Conservation (phyloP, 2,329 filamentous ascomycete species). For the Aaosphaeria pasadenensis region DNA sequence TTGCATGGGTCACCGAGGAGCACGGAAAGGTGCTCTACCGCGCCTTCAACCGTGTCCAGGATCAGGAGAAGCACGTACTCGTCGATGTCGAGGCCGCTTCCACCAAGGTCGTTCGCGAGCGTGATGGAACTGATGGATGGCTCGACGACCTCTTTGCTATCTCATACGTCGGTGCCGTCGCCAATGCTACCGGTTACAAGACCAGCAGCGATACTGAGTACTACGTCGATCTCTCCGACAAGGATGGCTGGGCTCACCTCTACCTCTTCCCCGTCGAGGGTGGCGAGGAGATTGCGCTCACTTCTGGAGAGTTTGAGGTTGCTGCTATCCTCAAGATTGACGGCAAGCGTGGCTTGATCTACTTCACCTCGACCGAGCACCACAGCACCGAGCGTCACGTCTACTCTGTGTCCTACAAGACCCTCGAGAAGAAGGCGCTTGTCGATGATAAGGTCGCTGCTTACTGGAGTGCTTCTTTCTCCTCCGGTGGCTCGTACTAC, state of each 20-base stretch:
- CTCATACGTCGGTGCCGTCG: conserved; percentile 49
- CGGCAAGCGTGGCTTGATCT: conserved; percentile 53
- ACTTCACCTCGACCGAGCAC: conserved; percentile 63
- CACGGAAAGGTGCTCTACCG: conserved; percentile 63
- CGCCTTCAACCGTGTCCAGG: conserved; percentile 67
- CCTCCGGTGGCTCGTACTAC: conserved; percentile 60
- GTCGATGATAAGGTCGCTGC: conserved; percentile 60
- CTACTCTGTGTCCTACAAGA: conserved; percentile 62
- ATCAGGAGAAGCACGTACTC: conserved; percentile 60
- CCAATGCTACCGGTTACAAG: conserved; percentile 29
- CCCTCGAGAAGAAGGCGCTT: conserved; percentile 54
- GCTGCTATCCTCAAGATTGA: conserved; percentile 59
- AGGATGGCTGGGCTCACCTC: conserved; percentile 63
- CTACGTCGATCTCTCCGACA: conserved; percentile 66
- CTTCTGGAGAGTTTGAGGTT: conserved; percentile 65
- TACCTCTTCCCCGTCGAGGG: conserved; percentile 62
- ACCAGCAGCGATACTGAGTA: conserved; percentile 39
- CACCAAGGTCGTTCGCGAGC: conserved; percentile 52
- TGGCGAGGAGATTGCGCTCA: conserved; percentile 57
- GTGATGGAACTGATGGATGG: conserved; percentile 61
- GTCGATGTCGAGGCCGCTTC: conserved; percentile 52
- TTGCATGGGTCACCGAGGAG: conserved; percentile 63
- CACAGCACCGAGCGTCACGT: conserved; percentile 67
- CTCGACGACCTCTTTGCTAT: conserved; percentile 59
- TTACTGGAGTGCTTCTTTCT: conserved; percentile 65